These are phyloP conservation scores for Schizosaccharomyces osmophilus DNA, from an alignment of 805 yeast species.

Conservation along the genomic window DNA sequence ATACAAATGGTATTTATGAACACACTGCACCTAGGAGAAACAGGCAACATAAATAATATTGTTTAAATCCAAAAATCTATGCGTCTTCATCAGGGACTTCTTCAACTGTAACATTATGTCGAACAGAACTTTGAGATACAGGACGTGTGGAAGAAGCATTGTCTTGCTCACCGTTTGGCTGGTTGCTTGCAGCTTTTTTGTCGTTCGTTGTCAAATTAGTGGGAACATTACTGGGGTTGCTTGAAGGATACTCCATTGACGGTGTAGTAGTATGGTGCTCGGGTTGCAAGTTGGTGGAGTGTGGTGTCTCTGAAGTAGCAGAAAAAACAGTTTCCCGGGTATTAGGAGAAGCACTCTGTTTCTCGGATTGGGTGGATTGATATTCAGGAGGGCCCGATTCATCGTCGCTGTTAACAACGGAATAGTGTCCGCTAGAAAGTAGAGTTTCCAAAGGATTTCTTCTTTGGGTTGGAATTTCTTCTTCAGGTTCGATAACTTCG, in stretches of 20 bases:
- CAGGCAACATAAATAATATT: no score
- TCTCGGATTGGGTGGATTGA: not conserved
- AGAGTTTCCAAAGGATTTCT: not conserved
- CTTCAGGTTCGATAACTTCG: not conserved
- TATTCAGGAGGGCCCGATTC: not conserved
- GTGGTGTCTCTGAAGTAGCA: not conserved
- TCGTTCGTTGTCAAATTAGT: no score
- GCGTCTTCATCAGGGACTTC: constrained; percentile 1
- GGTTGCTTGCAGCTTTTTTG: not conserved
- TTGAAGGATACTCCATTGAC: no score
- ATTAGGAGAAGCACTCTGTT: not conserved
- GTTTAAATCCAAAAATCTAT: not conserved
- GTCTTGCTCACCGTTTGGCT: not conserved
- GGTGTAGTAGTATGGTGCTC: no score
- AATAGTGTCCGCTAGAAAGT: not conserved
- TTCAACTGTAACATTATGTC: not conserved
- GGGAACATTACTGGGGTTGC: no score
- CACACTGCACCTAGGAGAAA: no score
- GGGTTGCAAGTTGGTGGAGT: no score
- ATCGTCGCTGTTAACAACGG: not conserved
- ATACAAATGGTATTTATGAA: no score
- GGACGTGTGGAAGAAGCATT: not conserved
- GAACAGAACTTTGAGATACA: not conserved
- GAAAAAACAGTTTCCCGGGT: not conserved
- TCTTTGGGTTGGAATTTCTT: not conserved